Evolutionary conservation across 495 filamentous ascomycete genomes (phyloP).

Genomic region (Diplogelasinospora grovesii): DNA sequence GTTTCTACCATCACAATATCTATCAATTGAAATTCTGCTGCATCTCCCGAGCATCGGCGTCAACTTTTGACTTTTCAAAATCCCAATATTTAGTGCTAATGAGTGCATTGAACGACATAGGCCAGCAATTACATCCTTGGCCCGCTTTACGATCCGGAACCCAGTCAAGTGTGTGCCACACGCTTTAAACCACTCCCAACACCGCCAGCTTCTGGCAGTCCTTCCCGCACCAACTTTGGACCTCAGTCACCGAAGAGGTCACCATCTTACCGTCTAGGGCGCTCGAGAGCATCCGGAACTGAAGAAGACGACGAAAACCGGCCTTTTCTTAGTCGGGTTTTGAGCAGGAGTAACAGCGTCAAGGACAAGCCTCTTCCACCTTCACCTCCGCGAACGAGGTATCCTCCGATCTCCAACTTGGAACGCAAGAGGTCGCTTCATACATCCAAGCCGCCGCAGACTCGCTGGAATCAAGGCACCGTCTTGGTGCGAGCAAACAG

Average conservation of each 20-base stretch:
- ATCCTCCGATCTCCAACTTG: conserved; percentile 3
- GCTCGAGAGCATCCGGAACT: conserved; percentile 2
- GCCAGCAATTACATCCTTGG: conserved; percentile 52
- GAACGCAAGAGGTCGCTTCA: conserved; percentile 15
- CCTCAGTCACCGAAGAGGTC: neutral
- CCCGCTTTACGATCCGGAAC: conserved; percentile 34
- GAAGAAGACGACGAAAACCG: conserved; percentile 12
- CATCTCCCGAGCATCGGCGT: neutral
- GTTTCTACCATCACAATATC: too few relatives aligned
- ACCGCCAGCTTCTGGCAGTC: conserved; percentile 28
- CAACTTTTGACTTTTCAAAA: neutral
- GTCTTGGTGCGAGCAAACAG: conserved; percentile 21
- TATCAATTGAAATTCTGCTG: neutral
- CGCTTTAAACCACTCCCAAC: conserved; percentile 18
- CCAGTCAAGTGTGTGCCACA: conserved; percentile 23
- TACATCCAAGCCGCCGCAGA: conserved; percentile 17
- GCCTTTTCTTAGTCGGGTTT: conserved; percentile 13
- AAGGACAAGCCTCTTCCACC: conserved; percentile 8
- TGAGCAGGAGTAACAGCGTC: conserved; percentile 16
- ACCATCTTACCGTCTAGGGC: neutral
- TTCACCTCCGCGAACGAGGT: conserved; percentile 9
- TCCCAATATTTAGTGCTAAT: conserved; percentile 2
- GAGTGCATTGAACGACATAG: conserved; percentile 21
- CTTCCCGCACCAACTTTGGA: conserved; percentile 8
- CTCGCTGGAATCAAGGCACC: conserved; percentile 25